These are phyloP conservation scores for Diversispora eburnea DNA, from an alignment of 192 early-diverging fungal genomes.

Conservation along the genomic window DNA sequence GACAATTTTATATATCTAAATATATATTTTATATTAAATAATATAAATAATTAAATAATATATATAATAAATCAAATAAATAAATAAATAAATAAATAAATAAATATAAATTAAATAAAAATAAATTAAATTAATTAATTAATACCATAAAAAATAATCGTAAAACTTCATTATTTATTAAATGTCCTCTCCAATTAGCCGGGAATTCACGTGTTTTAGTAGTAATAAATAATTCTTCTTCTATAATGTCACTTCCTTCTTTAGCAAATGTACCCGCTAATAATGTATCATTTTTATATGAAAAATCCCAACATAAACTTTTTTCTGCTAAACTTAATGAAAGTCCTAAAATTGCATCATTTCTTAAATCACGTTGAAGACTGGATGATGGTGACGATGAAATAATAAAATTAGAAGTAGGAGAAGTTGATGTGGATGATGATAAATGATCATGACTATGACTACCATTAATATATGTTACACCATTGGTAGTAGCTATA, in stretches of 20 bases:
- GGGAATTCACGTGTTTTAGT: constrained; percentile 35
- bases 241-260: constrained; percentile 33
- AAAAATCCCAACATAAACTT: constrained; percentile 57
- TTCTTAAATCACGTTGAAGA: background rate
- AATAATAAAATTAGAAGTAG: too few relatives aligned
- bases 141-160: constrained; percentile 62
- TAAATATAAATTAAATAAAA: background rate
- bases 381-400: background rate
- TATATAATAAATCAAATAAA: background rate
- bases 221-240: constrained; percentile 31
- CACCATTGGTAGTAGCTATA: too few relatives aligned
- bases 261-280: constrained; percentile 40
- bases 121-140: background rate
- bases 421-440: too few relatives aligned
- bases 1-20: constrained; percentile 44
- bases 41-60: too few relatives aligned
- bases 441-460: too few relatives aligned
- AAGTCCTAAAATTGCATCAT: constrained; percentile 35
- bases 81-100: background rate
- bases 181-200: constrained; percentile 47
- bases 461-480: too few relatives aligned
- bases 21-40: too few relatives aligned
- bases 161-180: constrained; percentile 57
- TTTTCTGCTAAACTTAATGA: constrained; percentile 41
- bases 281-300: constrained; percentile 34